Evolutionary conservation across 1,284 basidiomycete genomes (phyloP), one percentile per base, ranked within the genome.

Genomic region (Pseudozyma tsukubaensis): DNA sequence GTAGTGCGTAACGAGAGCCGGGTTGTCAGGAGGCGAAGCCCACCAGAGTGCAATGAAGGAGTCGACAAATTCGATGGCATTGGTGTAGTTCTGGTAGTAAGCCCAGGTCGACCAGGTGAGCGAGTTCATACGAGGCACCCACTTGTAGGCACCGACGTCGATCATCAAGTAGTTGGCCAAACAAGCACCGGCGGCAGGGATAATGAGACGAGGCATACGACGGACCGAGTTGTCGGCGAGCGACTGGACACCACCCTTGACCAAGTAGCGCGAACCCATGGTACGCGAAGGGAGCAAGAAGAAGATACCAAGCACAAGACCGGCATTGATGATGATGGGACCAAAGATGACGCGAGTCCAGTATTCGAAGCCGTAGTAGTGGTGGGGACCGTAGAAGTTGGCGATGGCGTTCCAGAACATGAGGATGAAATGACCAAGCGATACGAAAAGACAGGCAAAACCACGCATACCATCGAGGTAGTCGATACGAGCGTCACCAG

Each of bases 401-500:
- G 77, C 65, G 24, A 73, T 62, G 21, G 63, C 52, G 61, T 78
- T 73, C 65, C 72, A 79, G 69, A 76, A 80, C 65, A 80, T 79
- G 34, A 79, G 52, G 34, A 78, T 72, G 37, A 77, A 81, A 52
- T 81, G 79, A 35, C 72, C 72, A 35, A 79, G 62, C 44, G 79
- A 79, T 5, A 81, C 78, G 43, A 77, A 59, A 37, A 79, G 65
- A 55, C 77, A 79, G 21, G 79, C 79, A 43, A 81, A 79, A 12
- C 79, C 79, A 54, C 77, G 65, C 52, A 79, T 65, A 45, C 79
- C 77, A 59, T 79, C 79, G 19, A 79, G 56, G 53, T 79, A 79
- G 44, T 81, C 79, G 69, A 81, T 76, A 61, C 76, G 65, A 14
- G 63, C 59, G 19, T 68, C 73, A 52, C 76, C 76, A 3, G 65